A percentile compares a stretch with the other conserved stretches of the same genome.
phyloP scores from a whole-genome alignment of 441 rosid genomes.

The Syzygium syzygioides region DNA sequence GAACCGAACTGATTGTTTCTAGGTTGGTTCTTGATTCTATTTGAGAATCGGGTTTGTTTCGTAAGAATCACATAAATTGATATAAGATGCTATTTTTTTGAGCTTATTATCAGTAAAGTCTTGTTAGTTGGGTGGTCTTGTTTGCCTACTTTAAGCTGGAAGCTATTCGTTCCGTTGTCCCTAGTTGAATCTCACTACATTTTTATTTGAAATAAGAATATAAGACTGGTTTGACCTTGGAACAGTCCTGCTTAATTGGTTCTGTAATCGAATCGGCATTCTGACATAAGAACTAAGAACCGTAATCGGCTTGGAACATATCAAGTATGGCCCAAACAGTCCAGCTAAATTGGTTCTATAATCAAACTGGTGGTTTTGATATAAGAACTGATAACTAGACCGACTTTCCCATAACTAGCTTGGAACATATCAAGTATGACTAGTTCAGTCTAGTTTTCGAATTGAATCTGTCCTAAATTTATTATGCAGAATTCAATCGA shows the following conservation, averaged over 20 bases:
- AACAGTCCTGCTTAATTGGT: neutral
- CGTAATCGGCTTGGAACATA: neutral
- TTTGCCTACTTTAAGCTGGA: neutral
- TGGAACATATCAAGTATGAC: neutral
- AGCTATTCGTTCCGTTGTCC: neutral
- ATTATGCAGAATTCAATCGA: accelerated
- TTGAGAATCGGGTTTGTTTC: neutral
- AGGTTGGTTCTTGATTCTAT: neutral
- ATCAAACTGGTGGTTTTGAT: neutral
- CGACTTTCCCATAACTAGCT: accelerated
- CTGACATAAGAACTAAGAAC: neutral
- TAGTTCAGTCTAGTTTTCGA: accelerated
- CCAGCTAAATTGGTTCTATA: neutral
- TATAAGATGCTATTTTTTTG: neutral
- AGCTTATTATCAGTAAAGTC: neutral
- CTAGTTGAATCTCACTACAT: neutral
- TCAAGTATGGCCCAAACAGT: neutral
- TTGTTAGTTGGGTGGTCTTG: neutral
- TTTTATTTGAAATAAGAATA: neutral
- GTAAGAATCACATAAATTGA: neutral
- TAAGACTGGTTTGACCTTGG: neutral
- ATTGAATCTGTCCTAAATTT: neutral
- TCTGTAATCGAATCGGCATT: neutral
- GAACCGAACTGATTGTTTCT: neutral
- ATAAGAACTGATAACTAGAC: neutral